Evolutionary conservation across 2,329 filamentous ascomycete genomes (phyloP).

Genomic region (Colletotrichum ledebouriae): DNA sequence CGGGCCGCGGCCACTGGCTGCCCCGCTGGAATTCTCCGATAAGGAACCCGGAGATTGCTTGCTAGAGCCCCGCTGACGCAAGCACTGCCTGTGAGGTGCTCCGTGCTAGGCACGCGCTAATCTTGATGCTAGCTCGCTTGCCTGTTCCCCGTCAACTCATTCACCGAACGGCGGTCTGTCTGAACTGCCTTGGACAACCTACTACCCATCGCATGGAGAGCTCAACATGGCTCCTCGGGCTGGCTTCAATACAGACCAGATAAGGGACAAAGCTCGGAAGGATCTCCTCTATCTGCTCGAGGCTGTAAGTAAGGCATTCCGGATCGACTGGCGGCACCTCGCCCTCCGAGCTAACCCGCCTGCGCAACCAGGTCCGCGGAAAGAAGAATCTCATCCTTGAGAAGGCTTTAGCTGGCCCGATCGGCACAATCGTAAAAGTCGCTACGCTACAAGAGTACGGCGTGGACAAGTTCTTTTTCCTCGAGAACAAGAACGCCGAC

Average conservation of each 20-base stretch:
- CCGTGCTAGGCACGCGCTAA: conserved; percentile 29
- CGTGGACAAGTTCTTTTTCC: conserved; percentile 95
- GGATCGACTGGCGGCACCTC: background rate
- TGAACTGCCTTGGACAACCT: conserved; percentile 21
- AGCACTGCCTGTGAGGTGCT: conserved; percentile 19
- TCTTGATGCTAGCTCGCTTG: conserved; percentile 17
- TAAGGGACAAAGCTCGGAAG: conserved; percentile 85
- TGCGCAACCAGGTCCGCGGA: conserved; percentile 80
- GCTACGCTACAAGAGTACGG: conserved; percentile 96
- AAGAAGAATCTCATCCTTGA: conserved; percentile 99
- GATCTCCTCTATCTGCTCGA: conserved; percentile 93
- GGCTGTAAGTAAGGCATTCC: conserved; percentile 77
- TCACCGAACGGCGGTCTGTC: conserved; percentile 35
- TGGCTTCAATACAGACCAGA: conserved; percentile 80
- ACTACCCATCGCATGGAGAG: conserved; percentile 59
- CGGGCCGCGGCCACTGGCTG: background rate
- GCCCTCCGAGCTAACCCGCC: conserved; percentile 28
- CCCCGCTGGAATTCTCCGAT: conserved; percentile 17
- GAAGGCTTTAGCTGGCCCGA: conserved; percentile 86
- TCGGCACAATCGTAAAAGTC: conserved; percentile 94
- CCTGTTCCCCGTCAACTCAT: conserved; percentile 3
- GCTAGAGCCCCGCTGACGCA: conserved; percentile 39
- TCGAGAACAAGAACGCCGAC: conserved; percentile 96
- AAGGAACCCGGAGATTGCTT: conserved; percentile 3
- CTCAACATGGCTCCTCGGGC: conserved; percentile 76